A percentile compares a stretch with the other conserved stretches of the same genome.
Evolutionary conservation across 768 basidiomycete genomes (phyloP).

Genomic region (Kockovaella imperatae): DNA sequence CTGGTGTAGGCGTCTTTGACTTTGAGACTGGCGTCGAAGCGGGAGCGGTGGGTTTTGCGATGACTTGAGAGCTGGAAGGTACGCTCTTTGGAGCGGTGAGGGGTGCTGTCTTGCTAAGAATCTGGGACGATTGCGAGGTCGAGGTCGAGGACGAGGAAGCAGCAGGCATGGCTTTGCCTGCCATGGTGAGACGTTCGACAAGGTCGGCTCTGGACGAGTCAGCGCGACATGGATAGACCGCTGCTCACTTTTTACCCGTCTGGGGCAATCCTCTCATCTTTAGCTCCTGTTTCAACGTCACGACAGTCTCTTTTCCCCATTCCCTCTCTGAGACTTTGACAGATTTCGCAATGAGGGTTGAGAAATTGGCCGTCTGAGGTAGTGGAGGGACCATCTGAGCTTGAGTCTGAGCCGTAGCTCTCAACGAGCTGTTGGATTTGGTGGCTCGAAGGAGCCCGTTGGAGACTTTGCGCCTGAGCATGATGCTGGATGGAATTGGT

Average conservation of each 20-base stretch:
- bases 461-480: slow-evolving; percentile 40
- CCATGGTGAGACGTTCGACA: slow-evolving; percentile 32
- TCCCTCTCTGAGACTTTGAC: too few relatives aligned
- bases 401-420: background rate
- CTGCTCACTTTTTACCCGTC: slow-evolving; percentile 46
- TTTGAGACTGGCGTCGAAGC: background rate
- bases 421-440: slow-evolving; percentile 5
- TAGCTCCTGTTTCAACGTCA: slow-evolving; percentile 34
- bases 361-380: slow-evolving; percentile 21
- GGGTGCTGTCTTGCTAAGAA: slow-evolving; percentile 5
- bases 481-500: slow-evolving; percentile 9
- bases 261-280: slow-evolving; percentile 34
- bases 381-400: background rate
- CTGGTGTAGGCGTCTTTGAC: background rate
- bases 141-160: slow-evolving; percentile 25
- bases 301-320: slow-evolving; percentile 40
- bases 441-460: slow-evolving; percentile 27
- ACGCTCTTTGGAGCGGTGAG: slow-evolving; percentile 9
- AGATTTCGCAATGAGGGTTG: slow-evolving; percentile 34
- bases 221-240: slow-evolving; percentile 23
- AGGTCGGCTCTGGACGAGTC: slow-evolving; percentile 22
- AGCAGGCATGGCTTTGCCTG: slow-evolving; percentile 38
- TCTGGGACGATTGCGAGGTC: slow-evolving; percentile 6
- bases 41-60: slow-evolving; percentile 5
- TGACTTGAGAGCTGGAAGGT: slow-evolving; percentile 4